Evolutionary conservation across 2,329 filamentous ascomycete species (phyloP), one percentile per base, ranked within the genome.

Genomic region (Aureobasidium pullulans): DNA sequence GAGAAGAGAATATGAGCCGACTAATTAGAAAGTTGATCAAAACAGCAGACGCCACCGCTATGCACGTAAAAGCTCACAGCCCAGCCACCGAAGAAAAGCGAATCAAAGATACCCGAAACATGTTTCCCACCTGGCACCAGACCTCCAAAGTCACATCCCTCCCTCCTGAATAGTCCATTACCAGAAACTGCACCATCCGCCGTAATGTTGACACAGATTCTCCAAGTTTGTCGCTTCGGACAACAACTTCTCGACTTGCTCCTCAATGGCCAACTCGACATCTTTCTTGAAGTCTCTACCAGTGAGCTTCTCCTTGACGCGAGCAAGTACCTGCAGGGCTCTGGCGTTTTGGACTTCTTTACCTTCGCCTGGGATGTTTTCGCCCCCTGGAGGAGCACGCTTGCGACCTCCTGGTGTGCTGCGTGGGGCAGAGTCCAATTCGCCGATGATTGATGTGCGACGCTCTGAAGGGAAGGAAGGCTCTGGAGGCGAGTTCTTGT

Each of bases 101-200:
- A 47, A n/a, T 32, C 31, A 53, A 9, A 31, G 15, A 32, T 52
- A 31, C 34, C 36, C 37, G 19, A 52, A 52, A 52, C 34, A 52
- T 40, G 36, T 29, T 23, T 36, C 34, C 34, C 34, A 8, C 34
- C 34, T 9, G 34, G 8, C 34, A 36, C 8, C 34, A 36, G 13
- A 8, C 34, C 8, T 15, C 49, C 37, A 31, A 13, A 32, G 0
- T 2, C 7, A 9, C 8, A 4, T 31, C 36, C 8, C 28, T 32
- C 23, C 15, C 37, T 53, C 15, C 37, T 11, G 15, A 15, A n/a
- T 1, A 11, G 7, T 23, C 23, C 23, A 42, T 39, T n/a, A 97
- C 93, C 93, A 97, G 81, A 96, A 97, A 75, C 90, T 95, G 76
- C 93, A 97, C 93, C 93, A 97, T 64, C 94, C 94, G 67, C 97